Conservation (phyloP, 2,329 filamentous ascomycete genomes). For the Claviceps maximensis region DNA sequence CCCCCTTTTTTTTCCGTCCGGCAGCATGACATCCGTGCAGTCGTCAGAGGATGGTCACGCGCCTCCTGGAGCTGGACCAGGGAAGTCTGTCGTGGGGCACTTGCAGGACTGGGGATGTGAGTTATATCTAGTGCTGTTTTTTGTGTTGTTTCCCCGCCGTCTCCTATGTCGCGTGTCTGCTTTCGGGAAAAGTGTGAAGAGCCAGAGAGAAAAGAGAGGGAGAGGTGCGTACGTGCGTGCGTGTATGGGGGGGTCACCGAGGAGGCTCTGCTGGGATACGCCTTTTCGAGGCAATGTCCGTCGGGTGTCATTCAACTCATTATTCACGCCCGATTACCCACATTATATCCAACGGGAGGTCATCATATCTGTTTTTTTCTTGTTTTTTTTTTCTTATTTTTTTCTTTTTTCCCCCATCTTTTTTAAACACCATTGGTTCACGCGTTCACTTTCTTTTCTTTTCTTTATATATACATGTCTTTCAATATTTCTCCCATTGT, state of each 20-base stretch:
- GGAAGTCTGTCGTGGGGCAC: conserved; percentile 20
- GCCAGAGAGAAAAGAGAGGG: not conserved
- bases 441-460: no score
- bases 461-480: no score
- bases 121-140: conserved; percentile 15
- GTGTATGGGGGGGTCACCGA: no score
- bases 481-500: no score
- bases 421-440: no score
- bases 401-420: no score
- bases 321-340: not conserved
- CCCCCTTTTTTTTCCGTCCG: not conserved
- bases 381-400: not conserved
- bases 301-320: not conserved
- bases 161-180: not conserved
- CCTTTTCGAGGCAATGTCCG: not conserved
- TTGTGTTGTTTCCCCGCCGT: not conserved
- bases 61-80: conserved; percentile 11
- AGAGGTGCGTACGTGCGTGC: no score
- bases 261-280: not conserved
- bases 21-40: not conserved
- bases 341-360: not conserved
- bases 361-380: no score
- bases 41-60: conserved; percentile 5
- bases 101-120: conserved; percentile 38
- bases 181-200: not conserved